phyloP scores from a whole-genome alignment of 768 basidiomycete genomes.

The Tulasnella calospora region DNA sequence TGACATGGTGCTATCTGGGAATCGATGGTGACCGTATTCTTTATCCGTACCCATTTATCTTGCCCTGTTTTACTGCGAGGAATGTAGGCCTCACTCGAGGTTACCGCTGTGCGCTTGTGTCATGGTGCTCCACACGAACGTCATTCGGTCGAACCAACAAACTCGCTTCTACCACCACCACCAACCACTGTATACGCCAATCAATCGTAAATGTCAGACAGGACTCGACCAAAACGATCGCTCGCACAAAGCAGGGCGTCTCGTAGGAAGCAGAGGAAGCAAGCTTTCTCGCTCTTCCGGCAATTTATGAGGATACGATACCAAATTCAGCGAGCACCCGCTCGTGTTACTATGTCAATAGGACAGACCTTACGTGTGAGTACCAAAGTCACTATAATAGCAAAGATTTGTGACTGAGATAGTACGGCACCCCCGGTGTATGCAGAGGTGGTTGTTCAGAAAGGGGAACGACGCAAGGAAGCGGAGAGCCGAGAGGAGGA shows the following conservation, averaged over 20 bases:
- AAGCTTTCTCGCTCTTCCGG: not conserved
- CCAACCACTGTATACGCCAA: not conserved
- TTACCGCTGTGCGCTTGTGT: not conserved
- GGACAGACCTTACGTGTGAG: not conserved
- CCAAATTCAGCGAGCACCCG: not conserved
- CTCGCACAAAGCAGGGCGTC: not conserved
- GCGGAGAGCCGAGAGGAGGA: not conserved
- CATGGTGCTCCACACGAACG: constrained; percentile 1
- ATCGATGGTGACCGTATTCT: not conserved
- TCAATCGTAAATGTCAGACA: not conserved
- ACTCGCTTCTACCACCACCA: not conserved
- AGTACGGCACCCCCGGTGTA: constrained; percentile 17
- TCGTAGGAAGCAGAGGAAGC: not conserved
- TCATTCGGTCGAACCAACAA: not conserved
- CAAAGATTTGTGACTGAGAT: not conserved
- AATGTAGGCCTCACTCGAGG: not conserved
- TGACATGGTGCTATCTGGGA: not conserved
- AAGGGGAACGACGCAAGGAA: not conserved
- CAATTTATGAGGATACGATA: not conserved
- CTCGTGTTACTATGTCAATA: not conserved
- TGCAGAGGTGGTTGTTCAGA: not conserved
- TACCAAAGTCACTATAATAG: not conserved
- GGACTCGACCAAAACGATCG: not conserved
- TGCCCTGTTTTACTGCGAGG: not conserved
- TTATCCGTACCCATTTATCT: not conserved